phyloP scores from a whole-genome alignment of 139 green algal species.

The Nannochloris sp. region DNA sequence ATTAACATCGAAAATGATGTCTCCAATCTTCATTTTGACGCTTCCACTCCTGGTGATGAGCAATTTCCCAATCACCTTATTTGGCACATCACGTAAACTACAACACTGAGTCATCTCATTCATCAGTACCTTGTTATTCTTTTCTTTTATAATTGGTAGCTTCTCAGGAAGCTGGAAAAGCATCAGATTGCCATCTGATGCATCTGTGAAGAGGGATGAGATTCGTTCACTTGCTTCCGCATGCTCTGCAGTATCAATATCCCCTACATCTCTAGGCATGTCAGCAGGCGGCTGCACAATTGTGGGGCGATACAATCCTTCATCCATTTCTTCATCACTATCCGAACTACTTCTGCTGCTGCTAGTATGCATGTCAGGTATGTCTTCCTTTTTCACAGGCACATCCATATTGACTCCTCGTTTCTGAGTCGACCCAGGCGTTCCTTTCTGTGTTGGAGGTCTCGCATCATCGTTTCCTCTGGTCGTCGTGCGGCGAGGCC shows the following conservation, averaged over 20 bases:
- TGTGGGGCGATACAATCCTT: neutral
- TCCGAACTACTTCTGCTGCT: neutral
- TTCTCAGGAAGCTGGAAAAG: conserved; percentile 50
- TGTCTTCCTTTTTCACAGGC: neutral
- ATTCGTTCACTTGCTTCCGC: neutral
- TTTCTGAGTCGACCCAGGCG: too few species aligned
- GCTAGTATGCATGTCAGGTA: neutral
- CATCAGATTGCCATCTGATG: conserved; percentile 29
- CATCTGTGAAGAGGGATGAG: conserved; percentile 1
- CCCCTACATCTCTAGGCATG: neutral
- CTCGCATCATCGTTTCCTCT: neutral
- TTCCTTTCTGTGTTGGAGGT: too few species aligned
- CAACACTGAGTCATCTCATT: neutral
- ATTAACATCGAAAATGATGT: conserved; percentile 57
- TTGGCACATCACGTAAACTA: conserved; percentile 1
- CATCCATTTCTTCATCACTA: neutral
- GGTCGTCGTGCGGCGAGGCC: neutral
- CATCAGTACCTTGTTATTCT: neutral
- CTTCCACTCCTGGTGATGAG: conserved; percentile 43
- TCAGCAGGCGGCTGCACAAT: neutral
- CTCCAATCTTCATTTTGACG: conserved; percentile 63
- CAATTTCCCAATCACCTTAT: conserved; percentile 18
- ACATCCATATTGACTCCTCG: neutral
- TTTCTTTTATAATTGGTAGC: conserved; percentile 25
- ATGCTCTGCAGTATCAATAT: neutral